Conservation (phyloP, 2,329 filamentous ascomycete genomes). For the Reticulascus tulasneorum region DNA sequence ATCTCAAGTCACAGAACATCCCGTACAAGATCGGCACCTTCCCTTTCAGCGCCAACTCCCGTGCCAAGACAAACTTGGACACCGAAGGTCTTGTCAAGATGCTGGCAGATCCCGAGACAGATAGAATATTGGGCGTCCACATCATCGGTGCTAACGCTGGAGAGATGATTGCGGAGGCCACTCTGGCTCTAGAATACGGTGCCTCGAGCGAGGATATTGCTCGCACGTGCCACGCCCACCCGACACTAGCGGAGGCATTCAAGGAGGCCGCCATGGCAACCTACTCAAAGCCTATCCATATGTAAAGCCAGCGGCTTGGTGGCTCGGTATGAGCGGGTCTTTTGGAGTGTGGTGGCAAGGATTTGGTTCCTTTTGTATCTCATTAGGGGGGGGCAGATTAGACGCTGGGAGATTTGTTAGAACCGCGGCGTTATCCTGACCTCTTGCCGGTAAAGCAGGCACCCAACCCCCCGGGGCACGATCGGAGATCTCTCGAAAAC, state of each 20-base stretch:
- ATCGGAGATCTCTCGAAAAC: too few relatives aligned
- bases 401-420: too few relatives aligned
- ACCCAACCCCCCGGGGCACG: too few relatives aligned
- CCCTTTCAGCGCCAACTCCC: constrained; percentile 96
- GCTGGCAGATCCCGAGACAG: constrained; percentile 91
- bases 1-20: constrained; percentile 83
- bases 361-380: too few relatives aligned
- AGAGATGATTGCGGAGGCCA: constrained; percentile 99
- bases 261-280: constrained; percentile 99
- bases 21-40: constrained; percentile 93
- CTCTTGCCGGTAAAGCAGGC: too few relatives aligned
- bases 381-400: too few relatives aligned
- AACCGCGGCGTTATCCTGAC: too few relatives aligned
- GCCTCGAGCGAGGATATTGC: constrained; percentile 93
- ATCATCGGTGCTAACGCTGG: constrained; percentile 95
- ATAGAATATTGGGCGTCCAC: constrained; percentile 91
- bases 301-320: constrained; percentile 47
- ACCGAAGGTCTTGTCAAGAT: constrained; percentile 97
- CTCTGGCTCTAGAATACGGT: constrained; percentile 92
- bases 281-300: constrained; percentile 93
- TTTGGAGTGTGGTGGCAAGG: too few relatives aligned
- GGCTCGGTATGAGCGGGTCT: too few relatives aligned
- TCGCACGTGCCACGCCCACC: constrained; percentile 93
- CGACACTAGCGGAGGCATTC: constrained; percentile 93
- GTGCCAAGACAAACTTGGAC: constrained; percentile 98